Evolutionary conservation across 2,329 filamentous ascomycete genomes (phyloP), one percentile per base, ranked within the genome.

Genomic region (Intubia oerlemansii): DNA sequence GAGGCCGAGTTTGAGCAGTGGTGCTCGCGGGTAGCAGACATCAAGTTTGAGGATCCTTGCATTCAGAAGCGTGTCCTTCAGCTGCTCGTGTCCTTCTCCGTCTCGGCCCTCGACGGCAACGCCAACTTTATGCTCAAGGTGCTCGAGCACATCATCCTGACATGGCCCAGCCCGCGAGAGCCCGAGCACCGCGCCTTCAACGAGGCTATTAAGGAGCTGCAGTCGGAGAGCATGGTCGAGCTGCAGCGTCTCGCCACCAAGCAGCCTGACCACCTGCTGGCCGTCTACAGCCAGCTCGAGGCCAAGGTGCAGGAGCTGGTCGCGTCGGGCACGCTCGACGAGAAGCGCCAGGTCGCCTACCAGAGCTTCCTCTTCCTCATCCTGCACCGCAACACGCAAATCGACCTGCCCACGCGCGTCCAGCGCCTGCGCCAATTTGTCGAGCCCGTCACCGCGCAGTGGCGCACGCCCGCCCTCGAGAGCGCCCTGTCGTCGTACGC

Each of bases 321-420:
- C 44, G 59, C 69, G 36, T 67, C 77, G 27, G 68, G 76, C 17
- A 62, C 65, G 30, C 53, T 77, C 17, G 85, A 93, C 42, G 75
- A 85, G 41, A 81, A 84, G 43, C 67, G 84, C 18, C 70, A 79
- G 32, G 73, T 88, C 43, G 80, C 84, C 2, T 84, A 90, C 42
- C 78, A 72, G 40, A 85, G 82, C 8, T 85, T 95, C 37, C 59
- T 95, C 1, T 90, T 98, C 46, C 88, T 91, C 34, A 88, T 98
- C 36, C 74, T 88, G 41, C 85, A 95, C 49, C 80, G 88, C 34
- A 72, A 81, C 20, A 72, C 62, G 14, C 71, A 69, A 24, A 61
- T 95, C 19, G 74, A 90, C 38, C 60, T 64, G 12, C 57, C 59
- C n/a, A 52, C 67, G 20, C 77, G 84, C 34, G 59, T 84, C 30